phyloP scores from a whole-genome alignment of 441 rosid species.

The Macaranga tanarius region DNA sequence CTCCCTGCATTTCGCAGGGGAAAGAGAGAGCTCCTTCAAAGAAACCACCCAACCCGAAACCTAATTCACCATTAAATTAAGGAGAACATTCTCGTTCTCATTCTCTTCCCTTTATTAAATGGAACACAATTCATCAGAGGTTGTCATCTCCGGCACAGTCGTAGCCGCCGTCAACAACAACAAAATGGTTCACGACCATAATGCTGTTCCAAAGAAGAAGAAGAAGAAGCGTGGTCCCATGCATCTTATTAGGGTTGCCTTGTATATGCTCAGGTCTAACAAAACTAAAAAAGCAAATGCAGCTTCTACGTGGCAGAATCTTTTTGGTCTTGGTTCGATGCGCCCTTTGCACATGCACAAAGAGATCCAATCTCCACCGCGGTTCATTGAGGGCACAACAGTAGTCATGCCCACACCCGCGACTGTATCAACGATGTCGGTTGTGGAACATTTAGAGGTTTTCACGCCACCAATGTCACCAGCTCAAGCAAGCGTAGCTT shows the following conservation, averaged over 20 bases:
- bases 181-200: constrained; percentile 6
- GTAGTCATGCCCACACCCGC: too few relatives aligned
- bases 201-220: constrained; percentile 24
- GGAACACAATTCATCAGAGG: constrained; percentile 11
- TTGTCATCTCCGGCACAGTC: not conserved
- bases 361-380: constrained; percentile 28
- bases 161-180: constrained; percentile 9
- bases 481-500: not conserved
- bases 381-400: not conserved
- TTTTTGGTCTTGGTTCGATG: constrained; percentile 43
- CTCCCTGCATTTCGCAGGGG: constrained; percentile 14
- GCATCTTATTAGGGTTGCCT: constrained; percentile 41
- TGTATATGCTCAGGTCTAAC: constrained; percentile 38
- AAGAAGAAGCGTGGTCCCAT: constrained; percentile 46
- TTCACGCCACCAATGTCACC: constrained; percentile 38
- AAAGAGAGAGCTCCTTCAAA: not conserved
- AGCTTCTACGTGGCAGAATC: constrained; percentile 37
- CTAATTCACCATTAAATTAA: not conserved
- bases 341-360: constrained; percentile 46
- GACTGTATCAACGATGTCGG: not conserved
- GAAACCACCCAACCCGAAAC: not conserved
- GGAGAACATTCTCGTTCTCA: not conserved
- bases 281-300: constrained; percentile 37
- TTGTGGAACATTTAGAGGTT: constrained; percentile 28
- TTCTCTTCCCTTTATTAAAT: not conserved